Percentiles rank a stretch among this genome's conserved stretches.
phyloP scores from a whole-genome alignment of 2,329 filamentous ascomycete species.

The Lizonia empirigonia region DNA sequence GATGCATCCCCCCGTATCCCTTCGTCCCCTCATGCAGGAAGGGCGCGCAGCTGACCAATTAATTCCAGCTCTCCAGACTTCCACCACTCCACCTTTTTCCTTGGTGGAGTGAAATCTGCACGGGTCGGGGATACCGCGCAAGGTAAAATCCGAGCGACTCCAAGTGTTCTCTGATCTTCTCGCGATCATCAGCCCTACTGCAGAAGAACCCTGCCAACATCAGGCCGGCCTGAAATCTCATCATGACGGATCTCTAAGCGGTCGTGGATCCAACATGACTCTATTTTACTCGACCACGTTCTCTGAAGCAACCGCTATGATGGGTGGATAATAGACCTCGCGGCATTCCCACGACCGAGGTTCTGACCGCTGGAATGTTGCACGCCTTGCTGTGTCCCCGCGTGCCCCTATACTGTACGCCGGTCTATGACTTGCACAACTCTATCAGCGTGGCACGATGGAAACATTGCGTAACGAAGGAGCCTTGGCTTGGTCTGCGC shows the following conservation, averaged over 20 bases:
- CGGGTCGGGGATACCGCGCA: constrained; percentile 7
- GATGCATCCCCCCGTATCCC: constrained; percentile 14
- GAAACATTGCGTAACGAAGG: not conserved
- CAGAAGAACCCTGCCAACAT: constrained; percentile 13
- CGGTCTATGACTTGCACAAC: constrained; percentile 1
- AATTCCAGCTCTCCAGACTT: constrained; percentile 12
- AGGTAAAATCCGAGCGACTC: constrained; percentile 4
- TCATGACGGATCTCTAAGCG: not conserved
- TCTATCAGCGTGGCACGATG: constrained; percentile 9
- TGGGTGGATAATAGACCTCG: not conserved
- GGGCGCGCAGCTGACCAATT: constrained; percentile 4
- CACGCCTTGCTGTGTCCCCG: constrained; percentile 5
- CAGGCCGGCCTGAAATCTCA: not conserved
- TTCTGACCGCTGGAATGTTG: not conserved
- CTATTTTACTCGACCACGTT: constrained; percentile 6
- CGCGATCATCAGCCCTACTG: constrained; percentile 18
- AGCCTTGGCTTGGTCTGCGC: not conserved
- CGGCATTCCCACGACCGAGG: not conserved
- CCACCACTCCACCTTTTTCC: constrained; percentile 14
- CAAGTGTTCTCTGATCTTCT: constrained; percentile 3
- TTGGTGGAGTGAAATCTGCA: not conserved
- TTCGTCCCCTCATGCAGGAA: constrained; percentile 12
- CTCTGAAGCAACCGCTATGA: constrained; percentile 1
- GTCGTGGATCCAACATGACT: constrained; percentile 2
- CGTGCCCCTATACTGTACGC: constrained; percentile 6